Base-by-base conservation (phyloP, 2,329 filamentous ascomycete species). In the Westerdykella ornata region DNA sequence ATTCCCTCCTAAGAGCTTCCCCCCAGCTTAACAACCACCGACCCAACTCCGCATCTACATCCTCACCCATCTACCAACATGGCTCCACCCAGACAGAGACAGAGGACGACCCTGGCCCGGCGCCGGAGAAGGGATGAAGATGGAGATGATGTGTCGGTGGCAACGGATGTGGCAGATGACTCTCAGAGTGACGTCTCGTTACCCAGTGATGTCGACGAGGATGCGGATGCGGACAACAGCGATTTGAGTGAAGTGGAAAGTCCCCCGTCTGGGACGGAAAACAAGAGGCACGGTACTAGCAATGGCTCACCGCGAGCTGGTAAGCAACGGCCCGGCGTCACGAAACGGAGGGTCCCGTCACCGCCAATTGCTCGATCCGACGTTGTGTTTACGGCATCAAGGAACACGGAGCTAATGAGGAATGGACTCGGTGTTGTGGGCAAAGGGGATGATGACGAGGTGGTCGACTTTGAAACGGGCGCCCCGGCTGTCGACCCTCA, bases 131-230 rank as follows among this genome's bases (percentile, higher is more conserved):
- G 65, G 34, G 65, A 67, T 38, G 66, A 68, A 36, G 65, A 68
- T 38, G 62, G 59, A 41, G 62, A 67, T 46, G 62, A 54, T 44
- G 49, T 48, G 39, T 64, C 62, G 22, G 59, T 75, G 45, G 69
- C 68, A 38, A 75, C 69, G 31, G 72, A 72, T 41, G 51, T 75
- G 42, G 74, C 76, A 38, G 77, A 80, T 51, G 79, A 82, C 59
- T 82, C 79, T 31, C 67, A 80, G 64, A 82, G 77, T 60, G 80
- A 82, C 59, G 73, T 70, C 29, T 81, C 79, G 11, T 65, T 71
- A 16, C 68, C 73, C 47, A 81, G 72, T 52, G 75, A 79, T 46
- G 68, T 69, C 35, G 77, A 79, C 38, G 75, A 76, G 42, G 74
- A 80, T 47, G 76, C 72, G 42, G 76, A 78, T 56, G 73, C 67